These are phyloP conservation scores for Firmiana major DNA, from an alignment of 345 rosid genomes.

Conservation along the genomic window DNA sequence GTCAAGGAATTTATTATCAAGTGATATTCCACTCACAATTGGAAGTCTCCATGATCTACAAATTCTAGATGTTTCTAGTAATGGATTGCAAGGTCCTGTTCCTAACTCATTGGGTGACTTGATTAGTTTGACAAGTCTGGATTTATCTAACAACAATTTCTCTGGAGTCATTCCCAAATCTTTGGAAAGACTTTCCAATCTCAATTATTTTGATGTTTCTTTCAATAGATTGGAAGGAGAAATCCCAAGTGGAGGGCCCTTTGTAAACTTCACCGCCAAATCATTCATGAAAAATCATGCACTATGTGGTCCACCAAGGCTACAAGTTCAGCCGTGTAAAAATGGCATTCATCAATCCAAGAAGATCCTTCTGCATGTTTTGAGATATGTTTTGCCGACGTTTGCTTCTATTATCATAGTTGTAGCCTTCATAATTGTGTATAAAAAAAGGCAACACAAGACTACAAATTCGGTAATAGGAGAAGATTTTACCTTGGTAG, in stretches of 20 bases:
- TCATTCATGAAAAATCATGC: slow-evolving; percentile 22
- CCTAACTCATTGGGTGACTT: slow-evolving; percentile 7
- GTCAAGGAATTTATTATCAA: slow-evolving; percentile 14
- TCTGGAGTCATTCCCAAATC: slow-evolving; percentile 23
- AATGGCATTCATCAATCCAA: neutral
- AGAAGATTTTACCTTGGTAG: neutral
- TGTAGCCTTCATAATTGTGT: neutral
- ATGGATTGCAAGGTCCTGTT: slow-evolving; percentile 14
- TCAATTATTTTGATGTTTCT: slow-evolving; percentile 18
- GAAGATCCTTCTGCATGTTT: neutral
- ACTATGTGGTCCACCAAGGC: slow-evolving; percentile 18
- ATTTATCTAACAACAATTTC: slow-evolving; percentile 22
- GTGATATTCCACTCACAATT: neutral
- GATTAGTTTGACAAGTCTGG: slow-evolving; percentile 11
- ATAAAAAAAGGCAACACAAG: neutral
- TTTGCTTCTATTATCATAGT: neutral
- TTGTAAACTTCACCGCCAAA: slow-evolving; percentile 22
- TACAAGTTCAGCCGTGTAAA: slow-evolving; percentile 19
- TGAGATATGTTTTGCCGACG: slow-evolving; percentile 4
- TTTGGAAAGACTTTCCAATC: slow-evolving; percentile 4
- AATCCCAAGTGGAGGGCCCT: slow-evolving; percentile 29
- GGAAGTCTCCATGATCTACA: neutral
- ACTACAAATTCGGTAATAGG: too few species aligned
- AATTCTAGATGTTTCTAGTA: neutral
- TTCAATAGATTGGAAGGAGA: slow-evolving; percentile 27